Evolutionary conservation across 768 basidiomycete species (phyloP), one percentile per base, ranked within the genome.

Genomic region (Lentinula sp.): DNA sequence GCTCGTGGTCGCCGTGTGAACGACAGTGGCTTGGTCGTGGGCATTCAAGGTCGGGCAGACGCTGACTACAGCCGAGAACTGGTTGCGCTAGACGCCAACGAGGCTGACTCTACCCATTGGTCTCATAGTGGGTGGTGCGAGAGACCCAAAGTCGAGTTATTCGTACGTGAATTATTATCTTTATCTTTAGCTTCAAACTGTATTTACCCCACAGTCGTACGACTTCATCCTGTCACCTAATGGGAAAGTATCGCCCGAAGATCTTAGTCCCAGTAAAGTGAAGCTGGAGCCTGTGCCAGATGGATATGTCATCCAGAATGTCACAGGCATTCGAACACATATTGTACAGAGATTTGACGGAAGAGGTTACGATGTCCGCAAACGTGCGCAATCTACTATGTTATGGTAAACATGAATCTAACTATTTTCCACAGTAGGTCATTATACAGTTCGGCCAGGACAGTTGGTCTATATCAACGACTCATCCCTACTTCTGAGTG

Each of bases 391-490:
- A 41, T 45, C 51, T 60, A 8, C 41, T 62, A 10, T 49, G 55
- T 41, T 2, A 60, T 64, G 18, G n/a, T 37, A 28, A 16, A 45
- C 3, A 13, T 13, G 9, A 18, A 33, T 1, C 36, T 49, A 5
- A 49, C 16, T 7, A 15, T 39, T 33, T 42, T 23, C 48, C 42
- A 10, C 61, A 95, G 92, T 95, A 67, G 93, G 92, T 0, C 92
- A 90, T 58, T 86, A 93, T 67, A 76, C 85, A 41, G 87, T 95
- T 45, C 81, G 86, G 51, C 83, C 86, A 0, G 94, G 94, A 0
- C 92, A 96, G 66, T 70, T 80, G 33, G 91, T 97, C 46, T 89
- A 91, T 67, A 77, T 96, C 68, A 87, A 90, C 65, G 93, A 95
- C 68, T 77, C 71, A 64, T 85, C 65, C 28, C 76, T 77, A 54